phyloP scores from a whole-genome alignment of 2,329 filamentous ascomycete genomes.

The Parafenestella ontariensis region DNA sequence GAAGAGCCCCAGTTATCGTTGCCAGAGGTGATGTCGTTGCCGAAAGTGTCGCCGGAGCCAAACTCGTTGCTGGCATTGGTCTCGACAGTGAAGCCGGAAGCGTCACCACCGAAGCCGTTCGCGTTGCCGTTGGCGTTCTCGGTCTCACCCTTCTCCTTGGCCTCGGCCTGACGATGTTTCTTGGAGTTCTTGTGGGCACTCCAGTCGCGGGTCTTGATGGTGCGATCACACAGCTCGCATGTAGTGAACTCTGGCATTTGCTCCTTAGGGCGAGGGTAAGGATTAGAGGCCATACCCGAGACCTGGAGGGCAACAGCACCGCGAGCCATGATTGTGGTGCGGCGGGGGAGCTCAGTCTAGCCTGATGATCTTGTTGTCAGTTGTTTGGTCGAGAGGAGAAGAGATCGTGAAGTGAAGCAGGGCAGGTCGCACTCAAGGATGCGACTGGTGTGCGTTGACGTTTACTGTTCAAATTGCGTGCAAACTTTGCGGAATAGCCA shows the following conservation, averaged over 20 bases:
- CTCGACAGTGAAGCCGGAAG: slow-evolving; percentile 6
- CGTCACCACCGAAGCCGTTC: slow-evolving; percentile 12
- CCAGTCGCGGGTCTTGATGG: slow-evolving; percentile 43
- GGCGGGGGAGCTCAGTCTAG: background rate
- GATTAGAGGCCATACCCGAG: slow-evolving; percentile 21
- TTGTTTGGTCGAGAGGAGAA: background rate
- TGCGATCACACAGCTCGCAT: slow-evolving; percentile 44
- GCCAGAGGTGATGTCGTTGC: slow-evolving; percentile 53
- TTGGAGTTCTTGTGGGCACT: slow-evolving; percentile 40
- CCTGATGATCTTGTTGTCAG: slow-evolving; percentile 5
- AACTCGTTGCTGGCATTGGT: slow-evolving; percentile 10
- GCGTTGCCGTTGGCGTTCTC: slow-evolving; percentile 5
- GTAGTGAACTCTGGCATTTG: slow-evolving; percentile 21
- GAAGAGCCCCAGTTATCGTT: slow-evolving; percentile 36
- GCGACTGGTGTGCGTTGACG: background rate
- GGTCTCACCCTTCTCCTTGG: slow-evolving; percentile 24
- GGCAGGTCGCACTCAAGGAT: background rate
- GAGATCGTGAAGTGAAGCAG: slow-evolving; percentile 6
- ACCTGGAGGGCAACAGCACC: slow-evolving; percentile 2
- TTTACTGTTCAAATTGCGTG: background rate
- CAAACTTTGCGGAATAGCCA: background rate
- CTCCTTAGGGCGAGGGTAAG: slow-evolving; percentile 35
- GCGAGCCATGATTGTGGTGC: slow-evolving; percentile 14
- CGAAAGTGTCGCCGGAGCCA: slow-evolving; percentile 42
- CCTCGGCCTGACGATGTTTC: slow-evolving; percentile 36